Conservation (phyloP, 2,329 filamentous ascomycete genomes). For the Sporothrix protearum region DNA sequence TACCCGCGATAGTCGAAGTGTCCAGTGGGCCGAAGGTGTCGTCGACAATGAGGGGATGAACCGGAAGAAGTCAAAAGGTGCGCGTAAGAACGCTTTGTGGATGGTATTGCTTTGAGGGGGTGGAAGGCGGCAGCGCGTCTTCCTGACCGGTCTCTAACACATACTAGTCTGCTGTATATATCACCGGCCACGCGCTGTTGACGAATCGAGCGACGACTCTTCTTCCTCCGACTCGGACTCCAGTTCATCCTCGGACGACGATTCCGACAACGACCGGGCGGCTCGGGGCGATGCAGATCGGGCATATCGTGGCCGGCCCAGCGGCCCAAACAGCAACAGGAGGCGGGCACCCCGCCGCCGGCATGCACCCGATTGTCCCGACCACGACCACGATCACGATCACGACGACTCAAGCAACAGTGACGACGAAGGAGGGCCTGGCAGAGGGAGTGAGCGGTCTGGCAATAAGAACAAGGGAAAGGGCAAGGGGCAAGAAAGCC, state of each 20-base stretch:
- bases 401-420: conserved; percentile 39
- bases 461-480: conserved; percentile 16
- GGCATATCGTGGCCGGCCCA: conserved; percentile 30
- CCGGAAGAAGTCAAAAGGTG: conserved; percentile 91
- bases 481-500: conserved; percentile 42
- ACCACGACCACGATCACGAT: conserved; percentile 31
- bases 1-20: conserved; percentile 53
- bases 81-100: conserved; percentile 23
- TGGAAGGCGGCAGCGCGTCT: not conserved
- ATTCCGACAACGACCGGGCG: conserved; percentile 31
- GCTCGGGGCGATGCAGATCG: conserved; percentile 26
- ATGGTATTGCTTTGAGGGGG: not conserved
- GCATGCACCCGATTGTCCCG: conserved; percentile 37
- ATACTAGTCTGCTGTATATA: conserved; percentile 94
- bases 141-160: not conserved
- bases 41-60: conserved; percentile 94
- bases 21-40: conserved; percentile 90
- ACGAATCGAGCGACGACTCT: conserved; percentile 73
- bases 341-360: conserved; percentile 31
- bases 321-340: conserved; percentile 26
- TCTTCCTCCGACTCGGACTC: conserved; percentile 53
- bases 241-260: conserved; percentile 47
- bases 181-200: conserved; percentile 75
- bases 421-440: conserved; percentile 39
- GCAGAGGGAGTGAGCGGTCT: not conserved